phyloP scores from a whole-genome alignment of 345 rosid genomes.

The Arabidopsis thaliana region TAIR10.1 NC_003075.7:16130501-16131000 shows the following conservation, averaged over 20 bases:
- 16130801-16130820: slow-evolving; percentile 13
- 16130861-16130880: slow-evolving; percentile 1
- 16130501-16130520: slow-evolving; percentile 34
- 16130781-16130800: neutral
- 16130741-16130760: neutral
- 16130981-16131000: slow-evolving; percentile 19
- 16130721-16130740: slow-evolving; percentile 8
- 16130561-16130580: neutral
- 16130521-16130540: slow-evolving; percentile 35
- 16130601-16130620: slow-evolving; percentile 12
- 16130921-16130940: slow-evolving; percentile 4
- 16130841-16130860: neutral
- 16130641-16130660: neutral
- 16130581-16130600: too few relatives aligned
- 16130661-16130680: slow-evolving; percentile 35
- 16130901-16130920: neutral
- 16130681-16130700: slow-evolving; percentile 36
- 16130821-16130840: slow-evolving; percentile 10
- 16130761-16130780: neutral
- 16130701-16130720: neutral
- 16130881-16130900: slow-evolving; percentile 37
- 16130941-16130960: slow-evolving; percentile 9
- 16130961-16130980: neutral
- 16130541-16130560: neutral
- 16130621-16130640: neutral